These are phyloP conservation scores for Allium cepa DNA, from an alignment of 106 monocot genomes.

Conservation along the genomic window DNA sequence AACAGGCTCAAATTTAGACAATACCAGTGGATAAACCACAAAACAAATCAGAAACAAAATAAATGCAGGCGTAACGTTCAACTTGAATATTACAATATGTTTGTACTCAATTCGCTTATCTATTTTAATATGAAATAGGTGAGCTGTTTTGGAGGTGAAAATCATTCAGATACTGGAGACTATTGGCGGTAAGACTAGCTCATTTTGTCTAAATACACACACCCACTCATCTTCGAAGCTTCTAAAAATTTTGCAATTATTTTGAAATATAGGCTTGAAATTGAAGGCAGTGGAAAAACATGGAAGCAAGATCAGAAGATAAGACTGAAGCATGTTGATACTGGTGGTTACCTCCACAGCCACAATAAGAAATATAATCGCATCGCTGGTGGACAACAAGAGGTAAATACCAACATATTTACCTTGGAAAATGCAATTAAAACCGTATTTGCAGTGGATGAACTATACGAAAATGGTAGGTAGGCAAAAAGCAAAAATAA, in stretches of 20 bases:
- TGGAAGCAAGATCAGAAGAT: slow-evolving; percentile 72
- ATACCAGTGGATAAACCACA: too few relatives aligned
- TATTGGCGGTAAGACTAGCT: slow-evolving; percentile 52
- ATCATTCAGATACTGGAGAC: slow-evolving; percentile 64
- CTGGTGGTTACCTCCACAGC: slow-evolving; percentile 71
- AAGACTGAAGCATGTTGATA: slow-evolving; percentile 63
- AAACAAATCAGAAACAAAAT: too few relatives aligned
- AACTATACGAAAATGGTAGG: too few relatives aligned
- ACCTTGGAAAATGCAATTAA: too few relatives aligned
- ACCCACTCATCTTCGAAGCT: too few relatives aligned
- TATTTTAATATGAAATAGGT: slow-evolving; percentile 27
- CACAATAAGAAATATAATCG: slow-evolving; percentile 70
- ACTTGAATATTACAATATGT: too few relatives aligned
- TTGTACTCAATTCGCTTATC: background rate
- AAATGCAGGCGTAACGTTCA: too few relatives aligned
- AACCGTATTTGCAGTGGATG: too few relatives aligned
- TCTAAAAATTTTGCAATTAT: background rate
- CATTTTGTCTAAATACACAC: too few relatives aligned
- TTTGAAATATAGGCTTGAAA: slow-evolving; percentile 37
- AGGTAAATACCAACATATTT: slow-evolving; percentile 27
- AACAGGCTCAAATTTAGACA: too few relatives aligned
- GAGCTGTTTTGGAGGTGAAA: slow-evolving; percentile 69
- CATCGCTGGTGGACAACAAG: slow-evolving; percentile 70
- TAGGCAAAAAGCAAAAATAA: too few relatives aligned
- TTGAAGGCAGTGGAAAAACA: slow-evolving; percentile 52